These are phyloP conservation scores for Mentha longifolia DNA, from an alignment of 257 asterid genomes.

Conservation along the genomic window DNA sequence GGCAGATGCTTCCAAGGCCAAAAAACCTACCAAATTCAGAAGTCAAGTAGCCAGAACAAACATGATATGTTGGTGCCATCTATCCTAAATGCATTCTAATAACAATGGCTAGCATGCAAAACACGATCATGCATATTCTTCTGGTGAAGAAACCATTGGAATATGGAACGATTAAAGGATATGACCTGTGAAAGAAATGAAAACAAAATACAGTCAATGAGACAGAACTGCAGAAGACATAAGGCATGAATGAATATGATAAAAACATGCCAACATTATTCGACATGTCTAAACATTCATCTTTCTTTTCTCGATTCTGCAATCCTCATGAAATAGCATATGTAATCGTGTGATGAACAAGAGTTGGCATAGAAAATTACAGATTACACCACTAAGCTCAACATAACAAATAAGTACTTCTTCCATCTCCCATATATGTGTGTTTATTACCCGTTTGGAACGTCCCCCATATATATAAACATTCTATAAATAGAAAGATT, in stretches of 20 bases:
- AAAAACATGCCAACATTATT: not conserved
- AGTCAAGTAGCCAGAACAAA: conserved; percentile 13
- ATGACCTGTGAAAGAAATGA: conserved; percentile 80
- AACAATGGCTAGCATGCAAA: not conserved
- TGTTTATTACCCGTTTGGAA: too few species aligned
- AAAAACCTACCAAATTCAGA: conserved; percentile 11
- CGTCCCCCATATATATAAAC: too few species aligned
- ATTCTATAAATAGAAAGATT: too few species aligned
- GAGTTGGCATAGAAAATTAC: not conserved
- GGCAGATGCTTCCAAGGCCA: conserved; percentile 7
- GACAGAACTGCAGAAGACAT: conserved; percentile 12
- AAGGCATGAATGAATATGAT: not conserved
- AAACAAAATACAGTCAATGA: conserved; percentile 24
- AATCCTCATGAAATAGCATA: conserved; percentile 17
- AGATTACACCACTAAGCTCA: not conserved
- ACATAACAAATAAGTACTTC: not conserved
- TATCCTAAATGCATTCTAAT: conserved; percentile 2
- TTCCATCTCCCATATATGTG: too few species aligned
- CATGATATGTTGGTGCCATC: not conserved
- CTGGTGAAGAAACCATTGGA: not conserved
- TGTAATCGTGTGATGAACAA: not conserved
- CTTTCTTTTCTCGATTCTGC: not conserved
- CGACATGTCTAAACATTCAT: not conserved
- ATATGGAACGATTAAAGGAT: conserved; percentile 57
- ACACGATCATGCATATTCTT: conserved; percentile 4